phyloP scores from a whole-genome alignment of 2,329 filamentous ascomycete species.

The Akanthomyces lecanii region DNA sequence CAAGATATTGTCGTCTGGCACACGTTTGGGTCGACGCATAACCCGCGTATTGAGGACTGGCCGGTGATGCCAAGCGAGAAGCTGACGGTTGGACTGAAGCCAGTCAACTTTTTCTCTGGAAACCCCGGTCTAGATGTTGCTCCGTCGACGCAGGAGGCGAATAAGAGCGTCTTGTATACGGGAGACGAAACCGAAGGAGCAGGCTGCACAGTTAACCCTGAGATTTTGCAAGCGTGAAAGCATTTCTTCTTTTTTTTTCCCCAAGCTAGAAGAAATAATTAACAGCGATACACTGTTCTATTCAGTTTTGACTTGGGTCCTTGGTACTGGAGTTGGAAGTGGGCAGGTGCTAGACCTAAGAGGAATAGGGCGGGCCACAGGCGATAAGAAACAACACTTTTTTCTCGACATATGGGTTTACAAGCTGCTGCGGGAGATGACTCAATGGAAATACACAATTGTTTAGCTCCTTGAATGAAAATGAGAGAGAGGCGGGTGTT shows the following conservation, averaged over 20 bases:
- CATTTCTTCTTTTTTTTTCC: too few relatives aligned
- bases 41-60: constrained; percentile 63
- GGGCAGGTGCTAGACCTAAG: too few relatives aligned
- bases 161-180: constrained; percentile 29
- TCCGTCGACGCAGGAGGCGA: constrained; percentile 33
- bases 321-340: too few relatives aligned
- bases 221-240: background rate
- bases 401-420: background rate
- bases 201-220: background rate
- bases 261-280: too few relatives aligned
- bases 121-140: constrained; percentile 50
- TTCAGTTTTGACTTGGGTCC: too few relatives aligned
- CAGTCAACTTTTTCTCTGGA: constrained; percentile 49
- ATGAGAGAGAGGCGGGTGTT: too few relatives aligned
- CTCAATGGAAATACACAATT: background rate
- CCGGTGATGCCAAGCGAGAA: constrained; percentile 64
- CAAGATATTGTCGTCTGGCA: constrained; percentile 56
- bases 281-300: too few relatives aligned
- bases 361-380: too few relatives aligned
- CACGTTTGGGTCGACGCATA: constrained; percentile 58
- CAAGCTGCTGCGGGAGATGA: background rate
- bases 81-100: constrained; percentile 47
- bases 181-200: background rate
- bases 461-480: too few relatives aligned
- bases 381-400: background rate